These are phyloP conservation scores for Kwoniella europaea DNA, from an alignment of 768 basidiomycete species.

Conservation along the genomic window DNA sequence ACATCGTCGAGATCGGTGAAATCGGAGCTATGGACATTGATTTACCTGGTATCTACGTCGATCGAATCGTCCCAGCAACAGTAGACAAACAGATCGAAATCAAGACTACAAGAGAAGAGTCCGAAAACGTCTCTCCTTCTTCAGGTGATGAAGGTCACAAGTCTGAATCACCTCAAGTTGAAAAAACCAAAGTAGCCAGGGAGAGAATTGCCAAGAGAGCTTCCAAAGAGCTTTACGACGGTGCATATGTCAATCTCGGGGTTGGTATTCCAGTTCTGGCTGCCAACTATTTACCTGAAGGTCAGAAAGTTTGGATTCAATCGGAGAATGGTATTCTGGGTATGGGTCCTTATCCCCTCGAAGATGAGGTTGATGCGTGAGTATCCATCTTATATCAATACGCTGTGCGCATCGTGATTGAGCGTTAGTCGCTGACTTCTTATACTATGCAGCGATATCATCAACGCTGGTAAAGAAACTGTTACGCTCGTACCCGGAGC, in stretches of 20 bases:
- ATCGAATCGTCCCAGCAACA: constrained; percentile 53
- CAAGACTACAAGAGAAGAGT: constrained; percentile 44
- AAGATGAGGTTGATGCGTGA: constrained; percentile 58
- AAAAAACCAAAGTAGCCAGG: constrained; percentile 13
- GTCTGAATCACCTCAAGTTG: constrained; percentile 9
- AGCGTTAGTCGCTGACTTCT: background rate
- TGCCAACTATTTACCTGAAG: constrained; percentile 56
- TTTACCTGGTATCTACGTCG: constrained; percentile 55
- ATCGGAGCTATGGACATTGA: constrained; percentile 53
- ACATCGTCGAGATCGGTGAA: constrained; percentile 55
- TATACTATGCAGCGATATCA: constrained; percentile 45
- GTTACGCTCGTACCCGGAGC: constrained; percentile 90
- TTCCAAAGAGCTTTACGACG: constrained; percentile 55
- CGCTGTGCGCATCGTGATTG: too few species aligned
- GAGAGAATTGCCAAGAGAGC: constrained; percentile 53
- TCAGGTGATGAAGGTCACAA: constrained; percentile 19
- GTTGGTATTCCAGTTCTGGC: constrained; percentile 60
- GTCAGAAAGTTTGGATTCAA: constrained; percentile 60
- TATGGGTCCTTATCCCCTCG: constrained; percentile 60
- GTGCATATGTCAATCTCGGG: constrained; percentile 59
- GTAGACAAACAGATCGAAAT: constrained; percentile 55
- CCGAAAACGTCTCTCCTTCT: constrained; percentile 20
- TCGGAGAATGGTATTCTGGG: constrained; percentile 61
- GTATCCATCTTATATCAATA: background rate
- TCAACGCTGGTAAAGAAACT: constrained; percentile 57